Percentiles rank a stretch among this genome's conserved stretches.
These are phyloP conservation scores for Melastoma candidum DNA, from an alignment of 441 rosid species.

Conservation along the genomic window DNA sequence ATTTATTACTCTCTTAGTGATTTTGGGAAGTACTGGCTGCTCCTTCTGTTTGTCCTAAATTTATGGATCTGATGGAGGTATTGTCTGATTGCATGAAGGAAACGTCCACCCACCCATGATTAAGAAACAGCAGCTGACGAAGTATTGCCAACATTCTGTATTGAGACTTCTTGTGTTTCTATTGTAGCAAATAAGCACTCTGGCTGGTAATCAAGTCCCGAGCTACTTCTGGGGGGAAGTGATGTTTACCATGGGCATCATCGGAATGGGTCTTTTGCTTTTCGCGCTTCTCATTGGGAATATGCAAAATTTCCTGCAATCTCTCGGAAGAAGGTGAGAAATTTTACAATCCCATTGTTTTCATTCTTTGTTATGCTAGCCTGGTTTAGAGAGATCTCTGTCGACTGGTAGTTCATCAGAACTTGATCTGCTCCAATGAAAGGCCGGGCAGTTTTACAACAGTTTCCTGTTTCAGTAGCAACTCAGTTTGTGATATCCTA, in stretches of 20 bases:
- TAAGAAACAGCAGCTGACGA: too few relatives aligned
- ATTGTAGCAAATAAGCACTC: constrained; percentile 89
- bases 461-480: background rate
- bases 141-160: background rate
- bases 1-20: too few relatives aligned
- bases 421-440: too few relatives aligned
- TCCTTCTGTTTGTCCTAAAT: too few relatives aligned
- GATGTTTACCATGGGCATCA: constrained; percentile 63
- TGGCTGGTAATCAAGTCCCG: constrained; percentile 44
- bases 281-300: constrained; percentile 93
- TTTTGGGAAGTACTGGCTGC: too few relatives aligned
- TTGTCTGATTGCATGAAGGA: too few relatives aligned
- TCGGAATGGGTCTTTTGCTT: constrained; percentile 80
- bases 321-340: constrained; percentile 68
- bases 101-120: too few relatives aligned
- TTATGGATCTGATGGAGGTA: too few relatives aligned
- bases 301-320: constrained; percentile 90
- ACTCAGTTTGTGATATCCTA: background rate
- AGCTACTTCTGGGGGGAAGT: too few relatives aligned
- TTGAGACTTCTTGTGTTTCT: background rate
- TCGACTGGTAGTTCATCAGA: too few relatives aligned
- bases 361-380: background rate
- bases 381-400: too few relatives aligned
- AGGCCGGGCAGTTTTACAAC: too few relatives aligned
- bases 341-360: background rate